Evolutionary conservation across 176 grass and related monocot species (phyloP).

Genomic region (Bonia amplexicaulis): DNA sequence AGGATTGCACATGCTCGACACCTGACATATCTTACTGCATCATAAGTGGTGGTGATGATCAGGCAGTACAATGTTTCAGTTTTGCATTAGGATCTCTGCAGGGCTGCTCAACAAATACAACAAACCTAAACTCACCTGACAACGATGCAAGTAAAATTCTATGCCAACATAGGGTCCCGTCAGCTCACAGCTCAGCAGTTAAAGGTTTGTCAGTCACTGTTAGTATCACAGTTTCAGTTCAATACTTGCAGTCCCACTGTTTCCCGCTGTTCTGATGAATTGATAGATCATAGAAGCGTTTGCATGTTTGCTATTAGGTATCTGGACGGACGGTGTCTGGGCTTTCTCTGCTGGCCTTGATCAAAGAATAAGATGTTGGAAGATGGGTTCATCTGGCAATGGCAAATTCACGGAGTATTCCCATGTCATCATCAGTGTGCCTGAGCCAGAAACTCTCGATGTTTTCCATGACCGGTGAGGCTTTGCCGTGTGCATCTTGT

Average conservation of each 20-base stretch:
- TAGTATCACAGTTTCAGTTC: background rate
- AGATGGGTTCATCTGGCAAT: constrained; percentile 13
- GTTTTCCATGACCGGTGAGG: constrained; percentile 50
- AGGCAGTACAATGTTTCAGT: constrained; percentile 54
- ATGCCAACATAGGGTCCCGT: constrained; percentile 38
- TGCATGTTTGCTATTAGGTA: constrained; percentile 37
- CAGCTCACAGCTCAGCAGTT: constrained; percentile 83
- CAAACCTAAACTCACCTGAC: background rate
- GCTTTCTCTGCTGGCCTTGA: constrained; percentile 84
- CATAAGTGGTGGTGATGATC: constrained; percentile 86
- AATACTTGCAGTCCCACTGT: background rate
- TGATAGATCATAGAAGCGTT: background rate
- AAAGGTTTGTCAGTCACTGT: constrained; percentile 60
- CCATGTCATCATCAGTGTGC: constrained; percentile 73
- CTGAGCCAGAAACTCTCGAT: constrained; percentile 88
- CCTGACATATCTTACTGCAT: constrained; percentile 41
- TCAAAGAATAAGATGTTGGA: constrained; percentile 87
- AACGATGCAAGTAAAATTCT: constrained; percentile 34
- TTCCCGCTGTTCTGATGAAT: background rate
- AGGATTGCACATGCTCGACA: constrained; percentile 2
- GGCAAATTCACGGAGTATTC: constrained; percentile 46
- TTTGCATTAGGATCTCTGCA: constrained; percentile 45
- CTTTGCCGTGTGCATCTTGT: background rate
- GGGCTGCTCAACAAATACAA: background rate
- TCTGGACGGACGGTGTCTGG: constrained; percentile 85